Evolutionary conservation across 495 filamentous ascomycete genomes (phyloP).

Genomic region (Physcia stellaris): DNA sequence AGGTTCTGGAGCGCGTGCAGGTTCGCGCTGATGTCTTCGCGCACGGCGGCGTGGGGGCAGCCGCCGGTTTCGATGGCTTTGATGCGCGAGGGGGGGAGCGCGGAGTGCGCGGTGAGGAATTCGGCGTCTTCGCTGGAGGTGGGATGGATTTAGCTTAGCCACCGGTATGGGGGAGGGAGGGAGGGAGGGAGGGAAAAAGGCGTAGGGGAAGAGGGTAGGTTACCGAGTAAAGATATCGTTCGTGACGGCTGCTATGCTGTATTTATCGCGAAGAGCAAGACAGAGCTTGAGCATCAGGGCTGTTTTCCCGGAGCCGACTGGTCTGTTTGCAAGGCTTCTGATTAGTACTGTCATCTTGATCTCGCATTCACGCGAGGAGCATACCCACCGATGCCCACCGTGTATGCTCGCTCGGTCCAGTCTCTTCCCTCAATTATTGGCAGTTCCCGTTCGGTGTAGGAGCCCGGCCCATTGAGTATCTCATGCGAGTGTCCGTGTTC

Average conservation of each 20-base stretch:
- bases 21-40: constrained; percentile 91
- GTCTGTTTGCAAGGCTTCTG: constrained; percentile 51
- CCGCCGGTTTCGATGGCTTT: constrained; percentile 95
- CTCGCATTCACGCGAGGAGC: constrained; percentile 16
- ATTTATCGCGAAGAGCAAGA: constrained; percentile 56
- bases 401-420: constrained; percentile 88
- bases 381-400: constrained; percentile 92
- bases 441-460: constrained; percentile 82
- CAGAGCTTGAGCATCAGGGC: constrained; percentile 89
- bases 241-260: constrained; percentile 87
- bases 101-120: constrained; percentile 77
- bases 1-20: constrained; percentile 82
- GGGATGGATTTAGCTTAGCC: background rate
- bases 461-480: constrained; percentile 88
- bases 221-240: constrained; percentile 95
- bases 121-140: constrained; percentile 74
- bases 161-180: constrained; percentile 37
- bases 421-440: constrained; percentile 76
- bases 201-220: background rate
- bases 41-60: constrained; percentile 93
- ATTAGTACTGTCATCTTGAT: constrained; percentile 7
- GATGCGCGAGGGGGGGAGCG: constrained; percentile 72
- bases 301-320: constrained; percentile 94
- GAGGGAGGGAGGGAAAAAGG: background rate
- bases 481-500: constrained; percentile 95